Evolutionary conservation across 163 green algal genomes (phyloP).

Genomic region (Dunaliella salina): DNA sequence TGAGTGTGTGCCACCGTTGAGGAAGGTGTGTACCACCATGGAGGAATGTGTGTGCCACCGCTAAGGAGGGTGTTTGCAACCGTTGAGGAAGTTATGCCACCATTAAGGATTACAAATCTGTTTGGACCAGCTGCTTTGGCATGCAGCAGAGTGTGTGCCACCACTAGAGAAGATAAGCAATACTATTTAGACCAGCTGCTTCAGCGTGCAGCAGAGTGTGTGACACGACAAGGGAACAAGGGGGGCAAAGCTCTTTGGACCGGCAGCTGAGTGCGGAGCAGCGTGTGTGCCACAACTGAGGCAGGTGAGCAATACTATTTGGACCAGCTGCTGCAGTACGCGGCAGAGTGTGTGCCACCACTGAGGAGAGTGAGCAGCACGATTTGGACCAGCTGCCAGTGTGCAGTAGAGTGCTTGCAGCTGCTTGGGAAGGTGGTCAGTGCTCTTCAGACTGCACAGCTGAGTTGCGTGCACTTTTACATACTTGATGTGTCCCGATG

Average conservation of each 20-base stretch:
- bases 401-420: slow-evolving; percentile 14
- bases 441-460: slow-evolving; percentile 16
- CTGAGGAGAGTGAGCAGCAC: slow-evolving; percentile 12
- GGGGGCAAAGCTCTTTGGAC: no score
- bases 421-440: slow-evolving; percentile 6
- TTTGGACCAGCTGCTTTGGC: slow-evolving; percentile 8
- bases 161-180: slow-evolving; percentile 12
- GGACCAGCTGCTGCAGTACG: slow-evolving; percentile 10
- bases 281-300: slow-evolving; percentile 13
- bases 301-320: slow-evolving; percentile 10
- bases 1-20: slow-evolving; percentile 9
- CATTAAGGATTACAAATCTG: no score
- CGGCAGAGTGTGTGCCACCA: slow-evolving; percentile 12
- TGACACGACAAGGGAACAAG: slow-evolving; percentile 5
- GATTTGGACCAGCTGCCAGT: slow-evolving; percentile 13
- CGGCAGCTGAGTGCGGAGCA: slow-evolving; percentile 20
- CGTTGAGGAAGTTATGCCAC: slow-evolving; percentile 7
- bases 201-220: slow-evolving; percentile 14
- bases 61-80: slow-evolving; percentile 9
- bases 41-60: slow-evolving; percentile 14
- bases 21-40: slow-evolving; percentile 15
- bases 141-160: slow-evolving; percentile 21
- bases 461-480: slow-evolving; percentile 16
- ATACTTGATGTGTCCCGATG: no score
- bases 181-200: slow-evolving; percentile 7